Evolutionary conservation across 495 filamentous ascomycete species (phyloP), one percentile per base, ranked within the genome.

Genomic region (Aspergillus ellipticus): DNA sequence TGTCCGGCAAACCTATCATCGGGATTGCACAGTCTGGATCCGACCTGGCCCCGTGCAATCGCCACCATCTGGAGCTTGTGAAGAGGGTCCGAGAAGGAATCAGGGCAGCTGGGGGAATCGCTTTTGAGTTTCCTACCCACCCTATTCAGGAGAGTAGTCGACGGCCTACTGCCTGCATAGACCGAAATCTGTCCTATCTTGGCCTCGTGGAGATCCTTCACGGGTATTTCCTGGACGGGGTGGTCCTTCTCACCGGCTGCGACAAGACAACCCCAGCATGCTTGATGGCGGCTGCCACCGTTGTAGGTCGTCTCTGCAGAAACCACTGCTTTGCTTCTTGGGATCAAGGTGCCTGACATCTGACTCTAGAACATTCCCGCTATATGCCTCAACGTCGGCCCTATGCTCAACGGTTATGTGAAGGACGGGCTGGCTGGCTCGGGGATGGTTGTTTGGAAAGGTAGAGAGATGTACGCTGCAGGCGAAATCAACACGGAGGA

Each of bases 401-500:
- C 35, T 4, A 39, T 39, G 35, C n/a, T 39, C 2, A 39, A 39
- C n/a, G 35, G 35, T 1, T 39, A 39, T 39, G 13, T 13, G 2
- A 8, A 13, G 11, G n/a, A 1, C 35, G 0, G n/a, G 35, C 35
- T 39, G 1, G n/a, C 35, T 1, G 35, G 35, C 0, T 13, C 35
- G n/a, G 35, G 35, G 35, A 15, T 13, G 1, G 35, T 39, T 1
- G 2, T 39, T 4, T 39, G 35, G 35, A 39, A 39, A 13, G 35
- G 35, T 1, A 8, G 35, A 13, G 35, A 39, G 35, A 39, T 13
- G 35, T 39, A 39, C 13, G 35, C 35, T 1, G 13, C 35, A 4
- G 77, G 76, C 22, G 71, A 79, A 26, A 76, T 79, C 31, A 66
- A 74, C 33, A 68, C 71, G 3, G 53, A 74, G 15, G 66, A 74